Evolutionary conservation across 768 basidiomycete genomes (phyloP), one percentile per base, ranked within the genome.

Genomic region (Boletus rubropictus): DNA sequence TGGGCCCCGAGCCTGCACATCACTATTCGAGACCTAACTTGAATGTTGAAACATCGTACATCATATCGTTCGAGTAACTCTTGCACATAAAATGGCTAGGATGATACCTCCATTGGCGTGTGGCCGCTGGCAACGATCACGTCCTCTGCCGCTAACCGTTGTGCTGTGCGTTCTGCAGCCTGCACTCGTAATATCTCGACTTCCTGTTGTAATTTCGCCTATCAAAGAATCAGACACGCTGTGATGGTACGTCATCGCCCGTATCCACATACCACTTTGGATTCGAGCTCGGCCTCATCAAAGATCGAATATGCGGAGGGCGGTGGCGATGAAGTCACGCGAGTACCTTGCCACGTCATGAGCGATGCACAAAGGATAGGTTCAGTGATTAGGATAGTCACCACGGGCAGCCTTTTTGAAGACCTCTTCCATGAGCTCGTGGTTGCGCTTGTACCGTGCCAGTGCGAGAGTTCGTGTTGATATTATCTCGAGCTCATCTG

Each of bases 341-440:
- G 76, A 50, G 77, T 70, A 20, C 74, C 80, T 79, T 36, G 12
- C 21, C 24, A 36, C 11, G 43, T 0, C 11, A 24, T 48, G 12
- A 51, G 46, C 35, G 15, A 3, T n/a, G 20, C 17, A 7, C 7
- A 4, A n/a, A n/a, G 29, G 4, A 28, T n/a, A 5, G 2, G 12
- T 0, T 6, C 1, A 21, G 9, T 3, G 11, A 7, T 36, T 18
- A 21, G 2, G 8, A 35, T 29, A 22, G 31, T 39, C 41, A 54
- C 87, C 79, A 56, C 80, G 84, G 1, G 83, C 84, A 20, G 88
- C 87, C 53, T 78, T 76, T 53, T 72, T 74, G 64, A 91, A 89
- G 2, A 91, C 83, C 35, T 84, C 84, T 58, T 84, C 84, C 87
- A 91, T 91, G 50, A 84, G 71, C 36, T 89, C 88, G 57, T 90